Evolutionary conservation across 306 rosid species (phyloP).

Genomic region (Ormosia semicastrata): DNA sequence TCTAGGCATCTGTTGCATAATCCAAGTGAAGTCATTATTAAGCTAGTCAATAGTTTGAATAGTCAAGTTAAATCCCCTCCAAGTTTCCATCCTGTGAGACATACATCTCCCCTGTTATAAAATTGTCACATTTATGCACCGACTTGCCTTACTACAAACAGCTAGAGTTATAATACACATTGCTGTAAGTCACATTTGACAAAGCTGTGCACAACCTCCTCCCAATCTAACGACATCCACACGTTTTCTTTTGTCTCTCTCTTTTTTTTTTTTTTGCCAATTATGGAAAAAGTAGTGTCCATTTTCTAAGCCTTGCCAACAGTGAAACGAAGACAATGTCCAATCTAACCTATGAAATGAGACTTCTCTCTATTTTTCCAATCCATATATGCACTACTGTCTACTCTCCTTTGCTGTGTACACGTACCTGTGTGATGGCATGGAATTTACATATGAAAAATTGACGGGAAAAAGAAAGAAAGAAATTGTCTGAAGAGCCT

Average conservation of each 20-base stretch:
- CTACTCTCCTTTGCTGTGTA: neutral
- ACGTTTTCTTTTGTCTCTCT: neutral
- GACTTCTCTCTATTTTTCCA: neutral
- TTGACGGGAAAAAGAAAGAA: neutral
- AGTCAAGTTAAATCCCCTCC: neutral
- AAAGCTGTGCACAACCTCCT: neutral
- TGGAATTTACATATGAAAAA: neutral
- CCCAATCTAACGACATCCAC: neutral
- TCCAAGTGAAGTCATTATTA: neutral
- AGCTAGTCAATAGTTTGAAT: neutral
- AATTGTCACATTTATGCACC: slow-evolving; percentile 1
- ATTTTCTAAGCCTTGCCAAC: neutral
- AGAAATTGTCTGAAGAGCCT: neutral
- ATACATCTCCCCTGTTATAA: slow-evolving; percentile 1
- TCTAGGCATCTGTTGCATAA: neutral
- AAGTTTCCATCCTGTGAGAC: neutral
- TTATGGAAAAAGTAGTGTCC: neutral
- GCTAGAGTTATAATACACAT: neutral
- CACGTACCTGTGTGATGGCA: neutral
- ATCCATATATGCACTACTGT: neutral
- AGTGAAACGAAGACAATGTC: neutral
- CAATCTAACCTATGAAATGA: neutral
- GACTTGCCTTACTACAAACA: neutral
- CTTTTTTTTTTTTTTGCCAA: neutral
- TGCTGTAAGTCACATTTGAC: slow-evolving; percentile 21